Evolutionary conservation across 2,329 filamentous ascomycete genomes (phyloP).

Genomic region (Dothistroma pini): DNA sequence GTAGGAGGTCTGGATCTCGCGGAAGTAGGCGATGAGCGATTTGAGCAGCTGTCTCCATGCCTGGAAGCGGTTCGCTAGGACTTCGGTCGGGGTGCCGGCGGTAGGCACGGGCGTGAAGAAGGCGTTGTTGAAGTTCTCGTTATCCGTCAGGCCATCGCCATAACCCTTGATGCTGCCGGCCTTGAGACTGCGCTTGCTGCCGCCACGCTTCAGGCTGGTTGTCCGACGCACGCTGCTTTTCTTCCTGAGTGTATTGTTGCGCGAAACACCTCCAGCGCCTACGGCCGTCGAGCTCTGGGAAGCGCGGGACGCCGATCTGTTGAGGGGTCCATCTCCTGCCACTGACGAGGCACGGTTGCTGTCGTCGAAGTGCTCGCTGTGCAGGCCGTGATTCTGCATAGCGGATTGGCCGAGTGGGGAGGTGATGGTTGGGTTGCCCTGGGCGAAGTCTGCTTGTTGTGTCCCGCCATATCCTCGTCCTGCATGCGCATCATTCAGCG

Average conservation of each 20-base stretch:
- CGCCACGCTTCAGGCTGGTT: constrained; percentile 71
- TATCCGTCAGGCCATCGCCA: constrained; percentile 49
- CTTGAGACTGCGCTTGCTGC: constrained; percentile 75
- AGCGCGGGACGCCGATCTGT: constrained; percentile 57
- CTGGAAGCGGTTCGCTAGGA: constrained; percentile 83
- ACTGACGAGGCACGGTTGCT: constrained; percentile 64
- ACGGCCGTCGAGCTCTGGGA: constrained; percentile 43
- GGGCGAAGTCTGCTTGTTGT: constrained; percentile 38
- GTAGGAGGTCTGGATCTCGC: constrained; percentile 85
- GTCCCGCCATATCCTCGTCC: constrained; percentile 33
- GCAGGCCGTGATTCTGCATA: constrained; percentile 32
- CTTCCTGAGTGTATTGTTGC: constrained; percentile 81
- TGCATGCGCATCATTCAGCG: constrained; percentile 37
- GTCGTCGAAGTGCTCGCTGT: constrained; percentile 62
- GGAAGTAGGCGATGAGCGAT: constrained; percentile 89
- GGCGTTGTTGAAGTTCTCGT: constrained; percentile 72
- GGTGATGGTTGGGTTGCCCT: constrained; percentile 31
- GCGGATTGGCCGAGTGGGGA: constrained; percentile 37
- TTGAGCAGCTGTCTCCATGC: constrained; percentile 95
- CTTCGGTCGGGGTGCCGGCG: constrained; percentile 79
- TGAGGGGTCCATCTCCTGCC: constrained; percentile 53
- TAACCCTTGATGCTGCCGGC: constrained; percentile 85
- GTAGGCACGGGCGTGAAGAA: constrained; percentile 91
- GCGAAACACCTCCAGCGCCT: constrained; percentile 46
- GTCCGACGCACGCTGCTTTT: constrained; percentile 72